Evolutionary conservation across 208 protist genomes (phyloP).

Genomic region (Crithidia fasciculata): DNA sequence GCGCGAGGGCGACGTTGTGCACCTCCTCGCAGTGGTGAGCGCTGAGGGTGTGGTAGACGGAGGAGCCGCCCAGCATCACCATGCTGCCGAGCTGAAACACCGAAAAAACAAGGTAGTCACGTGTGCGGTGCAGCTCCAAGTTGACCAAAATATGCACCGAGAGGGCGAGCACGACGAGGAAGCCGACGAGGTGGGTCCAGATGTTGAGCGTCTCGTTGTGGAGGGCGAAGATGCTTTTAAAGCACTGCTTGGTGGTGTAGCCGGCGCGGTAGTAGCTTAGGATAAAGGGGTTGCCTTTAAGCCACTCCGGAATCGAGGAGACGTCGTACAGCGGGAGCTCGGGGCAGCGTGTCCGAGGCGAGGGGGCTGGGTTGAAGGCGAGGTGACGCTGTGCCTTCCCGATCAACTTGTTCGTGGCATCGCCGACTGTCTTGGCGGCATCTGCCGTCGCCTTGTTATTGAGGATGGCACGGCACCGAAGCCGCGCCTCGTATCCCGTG

Average conservation of each 20-base stretch:
- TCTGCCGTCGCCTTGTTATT: constrained; percentile 9
- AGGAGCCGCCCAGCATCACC: constrained; percentile 74
- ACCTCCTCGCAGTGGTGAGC: constrained; percentile 58
- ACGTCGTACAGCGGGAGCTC: constrained; percentile 50
- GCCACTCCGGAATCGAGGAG: constrained; percentile 48
- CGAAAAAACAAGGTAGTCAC: constrained; percentile 57
- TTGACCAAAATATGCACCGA: constrained; percentile 51
- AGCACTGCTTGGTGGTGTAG: constrained; percentile 67
- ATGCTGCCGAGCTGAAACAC: constrained; percentile 75
- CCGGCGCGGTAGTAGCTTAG: constrained; percentile 65
- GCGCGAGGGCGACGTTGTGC: constrained; percentile 59
- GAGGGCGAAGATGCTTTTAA: constrained; percentile 69
- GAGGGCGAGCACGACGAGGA: constrained; percentile 63
- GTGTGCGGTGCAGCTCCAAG: constrained; percentile 31
- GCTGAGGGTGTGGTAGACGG: constrained; percentile 75
- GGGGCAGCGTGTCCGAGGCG: background rate
- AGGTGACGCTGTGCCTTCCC: constrained; percentile 27
- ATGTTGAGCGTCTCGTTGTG: constrained; percentile 92
- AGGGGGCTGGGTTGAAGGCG: constrained; percentile 8
- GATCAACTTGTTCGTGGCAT: constrained; percentile 20
- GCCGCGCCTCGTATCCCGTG: constrained; percentile 19
- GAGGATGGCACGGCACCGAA: constrained; percentile 20
- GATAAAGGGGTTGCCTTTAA: constrained; percentile 62
- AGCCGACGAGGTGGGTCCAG: constrained; percentile 84
- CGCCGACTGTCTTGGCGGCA: constrained; percentile 23